Evolutionary conservation across 805 yeast species (phyloP).

Genomic region (Blastobotrys attinorum): DNA sequence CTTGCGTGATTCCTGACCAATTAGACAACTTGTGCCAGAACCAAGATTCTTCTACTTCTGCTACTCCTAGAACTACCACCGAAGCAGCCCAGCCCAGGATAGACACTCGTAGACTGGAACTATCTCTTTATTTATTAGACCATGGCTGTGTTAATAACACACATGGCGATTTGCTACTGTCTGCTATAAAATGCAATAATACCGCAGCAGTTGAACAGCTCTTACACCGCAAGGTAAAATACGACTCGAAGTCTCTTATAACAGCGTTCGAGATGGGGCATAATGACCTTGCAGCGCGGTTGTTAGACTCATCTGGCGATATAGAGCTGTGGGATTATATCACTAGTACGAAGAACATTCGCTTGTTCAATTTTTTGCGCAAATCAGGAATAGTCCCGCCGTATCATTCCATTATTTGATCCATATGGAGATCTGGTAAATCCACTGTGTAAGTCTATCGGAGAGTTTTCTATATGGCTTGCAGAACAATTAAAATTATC

Average conservation of each 20-base stretch:
- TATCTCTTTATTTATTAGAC: conserved; percentile 13
- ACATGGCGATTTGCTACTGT: conserved; percentile 8
- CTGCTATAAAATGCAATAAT: conserved; percentile 2
- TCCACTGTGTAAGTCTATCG: too few relatives aligned
- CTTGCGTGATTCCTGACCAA: conserved; percentile 18
- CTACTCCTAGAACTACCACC: too few relatives aligned
- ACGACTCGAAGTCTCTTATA: conserved; percentile 5
- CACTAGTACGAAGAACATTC: not conserved
- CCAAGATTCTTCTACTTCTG: too few relatives aligned
- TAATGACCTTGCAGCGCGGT: conserved; percentile 9
- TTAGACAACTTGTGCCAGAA: conserved; percentile 45
- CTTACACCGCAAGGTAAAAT: conserved; percentile 2
- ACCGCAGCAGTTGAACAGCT: conserved; percentile 1
- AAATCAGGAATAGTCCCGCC: conserved; percentile 5
- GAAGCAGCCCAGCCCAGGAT: too few relatives aligned
- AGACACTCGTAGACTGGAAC: conserved; percentile 21
- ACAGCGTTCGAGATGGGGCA: conserved; percentile 14
- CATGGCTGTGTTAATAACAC: conserved; percentile 13
- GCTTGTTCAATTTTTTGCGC: conserved; percentile 1
- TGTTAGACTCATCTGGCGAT: conserved; percentile 1
- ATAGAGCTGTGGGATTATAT: conserved; percentile 6
- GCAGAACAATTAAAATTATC: not conserved
- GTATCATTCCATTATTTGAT: not conserved
- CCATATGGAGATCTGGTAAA: too few relatives aligned
- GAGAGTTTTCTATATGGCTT: not conserved